Percentiles rank a stretch among this genome's conserved stretches.
Conservation (phyloP, 75 land plant genomes). For the Selaginella tamariscina region DNA sequence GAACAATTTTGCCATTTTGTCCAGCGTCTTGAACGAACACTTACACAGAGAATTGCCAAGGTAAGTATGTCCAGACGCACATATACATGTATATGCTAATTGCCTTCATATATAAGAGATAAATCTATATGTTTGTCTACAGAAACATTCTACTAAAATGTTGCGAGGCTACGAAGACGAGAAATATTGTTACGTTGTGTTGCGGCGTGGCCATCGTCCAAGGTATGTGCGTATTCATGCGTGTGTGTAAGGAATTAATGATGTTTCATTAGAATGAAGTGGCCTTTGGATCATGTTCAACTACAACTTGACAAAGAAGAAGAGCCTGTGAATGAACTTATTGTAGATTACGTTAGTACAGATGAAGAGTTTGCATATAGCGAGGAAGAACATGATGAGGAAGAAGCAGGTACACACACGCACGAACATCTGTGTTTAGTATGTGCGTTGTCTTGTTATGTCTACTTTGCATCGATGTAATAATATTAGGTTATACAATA, state of each 20-base stretch:
- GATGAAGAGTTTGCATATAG: too few species aligned
- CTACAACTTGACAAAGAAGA: neutral
- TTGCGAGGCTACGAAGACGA: slow-evolving; percentile 95
- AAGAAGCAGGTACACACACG: neutral
- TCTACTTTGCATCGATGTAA: too few species aligned
- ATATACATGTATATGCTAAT: neutral
- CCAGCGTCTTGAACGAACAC: slow-evolving; percentile 77
- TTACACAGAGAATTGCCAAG: slow-evolving; percentile 66
- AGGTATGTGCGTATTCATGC: slow-evolving; percentile 29
- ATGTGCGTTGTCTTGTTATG: too few species aligned
- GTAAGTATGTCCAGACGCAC: slow-evolving; percentile 19
- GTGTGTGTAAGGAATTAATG: too few species aligned
- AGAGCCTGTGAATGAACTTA: neutral
- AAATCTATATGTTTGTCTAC: too few species aligned
- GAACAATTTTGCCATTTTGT: slow-evolving; percentile 78
- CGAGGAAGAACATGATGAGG: slow-evolving; percentile 8
- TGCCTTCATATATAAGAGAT: neutral
- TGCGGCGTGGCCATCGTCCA: slow-evolving; percentile 70
- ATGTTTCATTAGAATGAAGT: neutral
- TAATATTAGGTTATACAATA: too few species aligned
- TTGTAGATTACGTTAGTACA: neutral
- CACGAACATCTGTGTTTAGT: too few species aligned
- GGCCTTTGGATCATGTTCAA: slow-evolving; percentile 1
- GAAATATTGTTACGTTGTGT: slow-evolving; percentile 74
- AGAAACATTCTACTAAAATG: slow-evolving; percentile 50